A percentile compares a stretch with the other conserved stretches of the same genome.
These are phyloP conservation scores for Tulasnella sp. DNA, from an alignment of 768 basidiomycete species.

Conservation along the genomic window DNA sequence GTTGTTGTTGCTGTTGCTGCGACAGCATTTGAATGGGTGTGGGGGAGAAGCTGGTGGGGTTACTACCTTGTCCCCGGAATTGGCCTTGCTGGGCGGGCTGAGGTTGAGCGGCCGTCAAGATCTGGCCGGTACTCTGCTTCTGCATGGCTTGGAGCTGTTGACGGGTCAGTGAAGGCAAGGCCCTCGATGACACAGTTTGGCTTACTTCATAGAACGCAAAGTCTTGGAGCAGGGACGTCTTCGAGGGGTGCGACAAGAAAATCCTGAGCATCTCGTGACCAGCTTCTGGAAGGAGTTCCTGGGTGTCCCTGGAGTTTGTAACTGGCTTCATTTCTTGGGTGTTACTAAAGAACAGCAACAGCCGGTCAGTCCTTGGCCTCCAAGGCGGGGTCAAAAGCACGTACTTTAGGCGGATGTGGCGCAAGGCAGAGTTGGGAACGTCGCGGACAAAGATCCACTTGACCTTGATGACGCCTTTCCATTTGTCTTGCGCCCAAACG, in stretches of 20 bases:
- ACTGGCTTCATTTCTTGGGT: conserved; percentile 98
- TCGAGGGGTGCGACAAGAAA: conserved; percentile 83
- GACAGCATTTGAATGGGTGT: neutral
- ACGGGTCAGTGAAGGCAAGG: conserved; percentile 4
- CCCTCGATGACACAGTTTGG: neutral
- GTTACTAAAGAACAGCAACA: conserved; percentile 46
- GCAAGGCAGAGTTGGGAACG: conserved; percentile 76
- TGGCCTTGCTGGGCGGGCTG: neutral
- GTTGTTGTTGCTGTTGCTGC: conserved; percentile 34
- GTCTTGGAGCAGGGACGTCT: conserved; percentile 88
- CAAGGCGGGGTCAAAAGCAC: conserved; percentile 19
- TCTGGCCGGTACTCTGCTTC: conserved; percentile 34
- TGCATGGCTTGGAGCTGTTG: conserved; percentile 73
- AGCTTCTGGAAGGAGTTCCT: conserved; percentile 89
- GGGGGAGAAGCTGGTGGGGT: neutral
- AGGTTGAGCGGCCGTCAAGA: conserved; percentile 3
- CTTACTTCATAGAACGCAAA: conserved; percentile 80
- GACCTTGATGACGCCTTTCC: conserved; percentile 99
- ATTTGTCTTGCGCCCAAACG: conserved; percentile 99
- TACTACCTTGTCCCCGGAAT: neutral
- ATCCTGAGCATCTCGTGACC: conserved; percentile 95
- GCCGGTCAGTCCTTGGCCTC: neutral
- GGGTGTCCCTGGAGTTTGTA: conserved; percentile 95
- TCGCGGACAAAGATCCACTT: conserved; percentile 96
- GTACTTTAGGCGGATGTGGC: conserved; percentile 81